Evolutionary conservation across 805 yeast species (phyloP).

Genomic region (Yamadazyma kitorensis): DNA sequence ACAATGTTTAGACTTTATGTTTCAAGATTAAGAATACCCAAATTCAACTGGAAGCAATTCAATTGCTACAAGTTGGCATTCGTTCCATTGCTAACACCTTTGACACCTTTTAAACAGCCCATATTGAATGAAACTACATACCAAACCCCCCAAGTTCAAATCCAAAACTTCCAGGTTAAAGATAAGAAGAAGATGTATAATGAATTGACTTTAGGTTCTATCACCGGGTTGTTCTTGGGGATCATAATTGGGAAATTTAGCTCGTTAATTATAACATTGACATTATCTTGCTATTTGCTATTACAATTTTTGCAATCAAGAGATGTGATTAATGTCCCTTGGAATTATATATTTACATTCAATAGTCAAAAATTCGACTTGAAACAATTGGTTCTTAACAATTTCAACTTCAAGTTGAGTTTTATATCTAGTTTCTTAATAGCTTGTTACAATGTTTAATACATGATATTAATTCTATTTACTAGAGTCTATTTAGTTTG

Average conservation of each 20-base stretch:
- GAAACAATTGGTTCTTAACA: slow-evolving; percentile 50
- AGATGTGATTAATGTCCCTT: slow-evolving; percentile 48
- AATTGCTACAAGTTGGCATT: slow-evolving; percentile 10
- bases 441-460: slow-evolving; percentile 52
- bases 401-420: slow-evolving; percentile 60
- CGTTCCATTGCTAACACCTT: slow-evolving; percentile 8
- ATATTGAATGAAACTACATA: slow-evolving; percentile 10
- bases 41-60: slow-evolving; percentile 8
- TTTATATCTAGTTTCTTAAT: slow-evolving; percentile 54
- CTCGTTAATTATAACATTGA: slow-evolving; percentile 47
- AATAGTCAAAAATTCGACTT: slow-evolving; percentile 42
- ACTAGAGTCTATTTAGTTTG: background rate
- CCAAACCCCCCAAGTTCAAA: slow-evolving; percentile 1
- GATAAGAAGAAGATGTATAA: slow-evolving; percentile 42
- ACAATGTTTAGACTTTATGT: slow-evolving; percentile 14
- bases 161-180: background rate
- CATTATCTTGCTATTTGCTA: slow-evolving; percentile 43
- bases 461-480: slow-evolving; percentile 2
- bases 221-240: slow-evolving; percentile 59
- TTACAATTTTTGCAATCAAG: slow-evolving; percentile 56
- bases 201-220: slow-evolving; percentile 62
- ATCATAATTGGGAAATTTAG: slow-evolving; percentile 60
- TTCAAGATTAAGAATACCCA: slow-evolving; percentile 10
- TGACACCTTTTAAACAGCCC: too few species aligned
- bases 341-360: slow-evolving; percentile 32